These are phyloP conservation scores for Neurospora sp. DNA, from an alignment of 495 filamentous ascomycete genomes.

Conservation along the genomic window DNA sequence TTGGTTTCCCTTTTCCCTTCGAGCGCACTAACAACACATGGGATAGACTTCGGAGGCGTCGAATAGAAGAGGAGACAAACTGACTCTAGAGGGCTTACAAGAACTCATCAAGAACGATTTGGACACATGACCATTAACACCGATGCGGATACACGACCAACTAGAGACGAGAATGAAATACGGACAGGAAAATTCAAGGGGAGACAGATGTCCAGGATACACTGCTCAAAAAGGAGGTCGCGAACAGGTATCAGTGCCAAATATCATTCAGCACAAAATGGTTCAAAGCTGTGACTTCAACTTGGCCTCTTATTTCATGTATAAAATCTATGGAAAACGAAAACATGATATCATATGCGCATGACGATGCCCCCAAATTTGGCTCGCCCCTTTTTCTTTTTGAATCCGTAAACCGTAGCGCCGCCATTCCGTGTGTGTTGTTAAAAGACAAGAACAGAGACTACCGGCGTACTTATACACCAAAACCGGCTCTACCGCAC, in stretches of 20 bases:
- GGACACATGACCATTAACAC: neutral
- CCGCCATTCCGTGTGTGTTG: neutral
- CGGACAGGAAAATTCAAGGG: neutral
- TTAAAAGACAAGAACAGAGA: neutral
- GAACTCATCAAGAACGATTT: neutral
- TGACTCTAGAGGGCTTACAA: neutral
- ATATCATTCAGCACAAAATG: neutral
- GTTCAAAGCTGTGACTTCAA: neutral
- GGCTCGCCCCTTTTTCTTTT: conserved; percentile 1
- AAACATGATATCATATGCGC: neutral
- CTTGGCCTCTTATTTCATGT: neutral
- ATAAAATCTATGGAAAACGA: neutral
- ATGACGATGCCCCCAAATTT: neutral
- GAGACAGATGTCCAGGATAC: neutral
- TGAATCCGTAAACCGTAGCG: neutral
- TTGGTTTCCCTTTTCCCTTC: neutral
- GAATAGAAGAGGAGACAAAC: neutral
- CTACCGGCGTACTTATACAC: neutral
- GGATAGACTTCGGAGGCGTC: neutral
- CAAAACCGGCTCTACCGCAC: neutral
- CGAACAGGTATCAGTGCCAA: neutral
- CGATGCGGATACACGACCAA: neutral
- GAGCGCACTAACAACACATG: neutral
- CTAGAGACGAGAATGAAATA: neutral
- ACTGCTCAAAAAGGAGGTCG: neutral